Percentiles rank a stretch among this genome's conserved stretches.
phyloP scores from a whole-genome alignment of 257 asterid genomes.

The Osmanthus fragrans region DNA sequence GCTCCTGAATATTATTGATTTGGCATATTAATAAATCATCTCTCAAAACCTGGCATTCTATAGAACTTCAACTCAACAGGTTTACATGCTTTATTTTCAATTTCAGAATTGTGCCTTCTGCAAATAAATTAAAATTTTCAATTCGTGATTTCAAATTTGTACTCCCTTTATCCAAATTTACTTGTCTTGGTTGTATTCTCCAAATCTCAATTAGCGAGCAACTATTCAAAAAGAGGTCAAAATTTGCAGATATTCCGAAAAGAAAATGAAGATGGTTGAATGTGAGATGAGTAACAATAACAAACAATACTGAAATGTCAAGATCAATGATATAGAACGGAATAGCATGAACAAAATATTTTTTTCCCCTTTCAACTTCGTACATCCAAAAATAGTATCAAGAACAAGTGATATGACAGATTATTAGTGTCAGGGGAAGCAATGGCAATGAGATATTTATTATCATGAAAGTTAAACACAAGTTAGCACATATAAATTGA shows the following conservation, averaged over 20 bases:
- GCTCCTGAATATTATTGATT: constrained; percentile 27
- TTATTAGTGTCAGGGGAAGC: constrained; percentile 1
- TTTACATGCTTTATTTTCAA: constrained; percentile 6
- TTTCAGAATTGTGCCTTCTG: constrained; percentile 21
- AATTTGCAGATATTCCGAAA: neutral
- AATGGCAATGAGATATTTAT: neutral
- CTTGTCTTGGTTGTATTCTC: neutral
- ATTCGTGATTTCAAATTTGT: constrained; percentile 8
- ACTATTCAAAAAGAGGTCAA: neutral
- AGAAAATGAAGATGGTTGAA: neutral
- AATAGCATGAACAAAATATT: neutral
- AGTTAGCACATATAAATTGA: constrained; percentile 3
- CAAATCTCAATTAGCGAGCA: neutral
- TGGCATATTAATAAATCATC: constrained; percentile 27
- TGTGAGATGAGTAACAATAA: neutral
- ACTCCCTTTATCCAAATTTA: neutral
- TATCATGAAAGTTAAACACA: constrained; percentile 15
- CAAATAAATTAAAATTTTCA: neutral
- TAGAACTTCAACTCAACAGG: constrained; percentile 12
- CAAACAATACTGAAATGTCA: constrained; percentile 7
- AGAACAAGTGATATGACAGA: neutral
- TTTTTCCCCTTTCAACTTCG: neutral
- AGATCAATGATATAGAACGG: constrained; percentile 11
- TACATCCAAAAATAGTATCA: constrained; percentile 1
- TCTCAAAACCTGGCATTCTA: constrained; percentile 10